Evolutionary conservation across 2,329 filamentous ascomycete genomes (phyloP).

Genomic region (Claviceps arundinis): DNA sequence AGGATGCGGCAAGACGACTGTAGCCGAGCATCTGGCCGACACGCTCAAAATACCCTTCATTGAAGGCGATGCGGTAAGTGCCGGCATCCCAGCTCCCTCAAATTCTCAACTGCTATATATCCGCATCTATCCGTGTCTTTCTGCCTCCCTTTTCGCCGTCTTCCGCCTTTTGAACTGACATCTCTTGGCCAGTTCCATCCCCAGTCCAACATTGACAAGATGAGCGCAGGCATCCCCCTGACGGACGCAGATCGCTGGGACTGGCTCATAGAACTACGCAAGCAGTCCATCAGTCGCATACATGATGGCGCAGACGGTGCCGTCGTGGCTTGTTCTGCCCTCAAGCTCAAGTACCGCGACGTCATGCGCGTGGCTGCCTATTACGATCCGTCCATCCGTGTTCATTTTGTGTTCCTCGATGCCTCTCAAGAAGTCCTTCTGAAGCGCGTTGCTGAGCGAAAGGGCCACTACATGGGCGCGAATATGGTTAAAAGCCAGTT

Average conservation of each 20-base stretch:
- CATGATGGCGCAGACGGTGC: constrained; percentile 53
- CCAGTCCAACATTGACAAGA: constrained; percentile 74
- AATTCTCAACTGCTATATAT: no score
- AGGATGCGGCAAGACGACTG: constrained; percentile 67
- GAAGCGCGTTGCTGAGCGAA: constrained; percentile 56
- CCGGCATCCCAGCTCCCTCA: no score
- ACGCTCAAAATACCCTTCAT: constrained; percentile 56
- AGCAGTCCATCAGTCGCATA: constrained; percentile 48
- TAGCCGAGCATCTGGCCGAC: constrained; percentile 51
- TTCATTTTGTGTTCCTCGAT: constrained; percentile 88
- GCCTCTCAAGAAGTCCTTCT: constrained; percentile 65
- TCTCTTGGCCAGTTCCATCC: constrained; percentile 50
- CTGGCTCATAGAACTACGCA: constrained; percentile 72
- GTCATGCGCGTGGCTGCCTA: constrained; percentile 73
- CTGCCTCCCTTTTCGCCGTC: no score
- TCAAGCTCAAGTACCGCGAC: constrained; percentile 96
- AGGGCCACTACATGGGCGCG: constrained; percentile 91
- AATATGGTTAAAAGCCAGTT: constrained; percentile 93
- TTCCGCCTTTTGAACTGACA: neutral
- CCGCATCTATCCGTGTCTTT: no score
- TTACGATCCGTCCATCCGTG: constrained; percentile 55
- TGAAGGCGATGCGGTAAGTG: constrained; percentile 60
- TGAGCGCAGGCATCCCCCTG: constrained; percentile 70
- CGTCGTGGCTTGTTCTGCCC: constrained; percentile 89
- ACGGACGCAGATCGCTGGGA: constrained; percentile 95